These are phyloP conservation scores for Pyrenopolyporus hunteri DNA, from an alignment of 495 filamentous ascomycete genomes.

Conservation along the genomic window DNA sequence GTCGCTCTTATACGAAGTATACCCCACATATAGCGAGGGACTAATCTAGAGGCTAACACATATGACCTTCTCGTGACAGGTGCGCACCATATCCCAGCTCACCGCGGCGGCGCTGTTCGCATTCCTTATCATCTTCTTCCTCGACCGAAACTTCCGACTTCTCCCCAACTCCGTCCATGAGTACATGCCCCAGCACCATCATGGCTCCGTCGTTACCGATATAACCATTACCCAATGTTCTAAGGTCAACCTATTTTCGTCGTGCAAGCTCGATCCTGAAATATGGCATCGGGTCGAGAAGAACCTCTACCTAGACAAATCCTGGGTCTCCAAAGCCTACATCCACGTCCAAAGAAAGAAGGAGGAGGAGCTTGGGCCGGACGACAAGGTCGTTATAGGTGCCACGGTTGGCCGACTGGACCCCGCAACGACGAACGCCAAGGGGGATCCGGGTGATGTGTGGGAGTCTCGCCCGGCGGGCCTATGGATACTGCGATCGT, in stretches of 20 bases:
- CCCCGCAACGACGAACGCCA: constrained; percentile 63
- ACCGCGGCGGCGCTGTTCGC: constrained; percentile 67
- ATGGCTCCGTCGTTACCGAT: constrained; percentile 85
- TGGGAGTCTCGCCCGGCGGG: constrained; percentile 86
- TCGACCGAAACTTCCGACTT: constrained; percentile 82
- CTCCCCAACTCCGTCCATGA: constrained; percentile 82
- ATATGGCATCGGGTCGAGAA: constrained; percentile 89
- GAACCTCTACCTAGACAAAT: constrained; percentile 80
- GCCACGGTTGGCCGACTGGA: constrained; percentile 79
- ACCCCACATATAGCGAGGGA: neutral
- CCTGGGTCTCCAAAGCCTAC: constrained; percentile 79
- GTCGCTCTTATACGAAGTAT: constrained; percentile 12
- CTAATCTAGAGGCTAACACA: constrained; percentile 18
- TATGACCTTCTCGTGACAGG: constrained; percentile 48
- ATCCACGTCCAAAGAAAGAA: constrained; percentile 84
- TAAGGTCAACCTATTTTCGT: constrained; percentile 73
- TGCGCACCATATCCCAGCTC: constrained; percentile 86
- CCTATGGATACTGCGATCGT: constrained; percentile 84
- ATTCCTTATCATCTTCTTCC: constrained; percentile 71
- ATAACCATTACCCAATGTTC: constrained; percentile 83
- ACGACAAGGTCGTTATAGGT: constrained; percentile 84
- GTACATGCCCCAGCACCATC: constrained; percentile 80
- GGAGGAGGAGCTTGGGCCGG: constrained; percentile 77
- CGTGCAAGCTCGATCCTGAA: constrained; percentile 76
- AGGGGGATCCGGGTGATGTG: constrained; percentile 62